Evolutionary conservation across 225 moss, liverwort and hornwort genomes (phyloP).

Genomic region (Ulota crispa): DNA sequence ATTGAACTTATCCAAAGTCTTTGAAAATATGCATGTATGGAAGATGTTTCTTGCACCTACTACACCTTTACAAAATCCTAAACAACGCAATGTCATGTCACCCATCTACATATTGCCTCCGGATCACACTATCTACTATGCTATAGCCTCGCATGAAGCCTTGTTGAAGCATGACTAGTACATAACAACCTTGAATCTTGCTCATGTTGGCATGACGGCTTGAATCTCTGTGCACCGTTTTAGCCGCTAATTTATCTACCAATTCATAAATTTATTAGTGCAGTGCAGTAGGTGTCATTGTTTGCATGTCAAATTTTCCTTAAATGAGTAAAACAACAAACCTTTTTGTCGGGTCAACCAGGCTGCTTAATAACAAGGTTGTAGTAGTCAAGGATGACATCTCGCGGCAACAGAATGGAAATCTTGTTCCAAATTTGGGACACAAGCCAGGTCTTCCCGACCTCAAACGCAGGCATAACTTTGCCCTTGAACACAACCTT

Average conservation of each 20-base stretch:
- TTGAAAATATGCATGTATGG: not conserved
- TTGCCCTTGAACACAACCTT: not conserved
- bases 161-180: not conserved
- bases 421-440: not conserved
- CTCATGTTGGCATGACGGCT: not conserved
- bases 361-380: fast-evolving
- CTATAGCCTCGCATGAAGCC: not conserved
- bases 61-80: not conserved
- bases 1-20: too few species aligned
- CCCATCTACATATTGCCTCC: not conserved
- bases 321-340: not conserved
- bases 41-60: not conserved
- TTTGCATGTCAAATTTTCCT: not conserved
- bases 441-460: not conserved
- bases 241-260: not conserved
- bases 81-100: not conserved
- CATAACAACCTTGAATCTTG: not conserved
- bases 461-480: not conserved
- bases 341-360: not conserved
- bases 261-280: not conserved
- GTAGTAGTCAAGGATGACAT: not conserved
- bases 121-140: not conserved
- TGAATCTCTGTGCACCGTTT: not conserved
- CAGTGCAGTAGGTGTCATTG: not conserved
- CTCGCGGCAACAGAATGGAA: not conserved